A percentile compares a stretch with the other conserved stretches of the same genome.
These are phyloP conservation scores for Diplodia seriata DNA, from an alignment of 2,329 filamentous ascomycete species.

Conservation along the genomic window DNA sequence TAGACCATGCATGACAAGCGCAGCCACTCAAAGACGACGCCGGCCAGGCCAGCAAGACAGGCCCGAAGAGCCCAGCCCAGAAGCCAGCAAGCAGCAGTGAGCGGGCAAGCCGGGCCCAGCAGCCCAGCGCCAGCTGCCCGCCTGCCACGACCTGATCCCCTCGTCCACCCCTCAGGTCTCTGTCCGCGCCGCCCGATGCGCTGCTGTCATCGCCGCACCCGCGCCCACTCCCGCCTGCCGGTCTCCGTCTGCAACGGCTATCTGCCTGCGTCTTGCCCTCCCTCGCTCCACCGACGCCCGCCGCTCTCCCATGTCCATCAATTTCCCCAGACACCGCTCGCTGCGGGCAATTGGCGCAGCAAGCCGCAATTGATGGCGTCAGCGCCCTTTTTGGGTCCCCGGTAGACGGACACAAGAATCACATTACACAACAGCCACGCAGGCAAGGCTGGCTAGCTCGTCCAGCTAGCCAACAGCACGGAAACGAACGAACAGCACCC, in stretches of 20 bases:
- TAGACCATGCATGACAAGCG: conserved; percentile 32
- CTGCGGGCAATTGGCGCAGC: conserved; percentile 4
- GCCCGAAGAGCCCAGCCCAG: conserved; percentile 18
- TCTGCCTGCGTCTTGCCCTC: not conserved
- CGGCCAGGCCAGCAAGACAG: conserved; percentile 17
- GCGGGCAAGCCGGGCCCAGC: conserved; percentile 10
- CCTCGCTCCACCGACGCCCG: not conserved
- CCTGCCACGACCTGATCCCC: conserved; percentile 6
- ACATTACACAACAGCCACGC: conserved; percentile 27
- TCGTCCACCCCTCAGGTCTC: not conserved
- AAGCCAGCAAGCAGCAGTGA: conserved; percentile 14
- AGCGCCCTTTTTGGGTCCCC: not conserved
- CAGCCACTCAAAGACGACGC: conserved; percentile 27
- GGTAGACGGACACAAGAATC: conserved; percentile 7
- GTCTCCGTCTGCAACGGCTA: conserved; percentile 12
- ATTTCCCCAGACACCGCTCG: not conserved
- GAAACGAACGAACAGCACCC: conserved; percentile 20
- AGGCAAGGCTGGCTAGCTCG: conserved; percentile 23
- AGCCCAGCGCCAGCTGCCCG: conserved; percentile 12
- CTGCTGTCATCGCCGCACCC: conserved; percentile 26
- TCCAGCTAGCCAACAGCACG: conserved; percentile 21
- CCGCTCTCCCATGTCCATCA: not conserved
- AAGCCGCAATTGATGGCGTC: conserved; percentile 20
- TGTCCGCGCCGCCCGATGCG: conserved; percentile 13
- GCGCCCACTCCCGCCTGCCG: conserved; percentile 4